Percentiles rank a stretch among this genome's conserved stretches.
Conservation (phyloP, 345 rosid genomes). For the Garcia nutans region DNA sequence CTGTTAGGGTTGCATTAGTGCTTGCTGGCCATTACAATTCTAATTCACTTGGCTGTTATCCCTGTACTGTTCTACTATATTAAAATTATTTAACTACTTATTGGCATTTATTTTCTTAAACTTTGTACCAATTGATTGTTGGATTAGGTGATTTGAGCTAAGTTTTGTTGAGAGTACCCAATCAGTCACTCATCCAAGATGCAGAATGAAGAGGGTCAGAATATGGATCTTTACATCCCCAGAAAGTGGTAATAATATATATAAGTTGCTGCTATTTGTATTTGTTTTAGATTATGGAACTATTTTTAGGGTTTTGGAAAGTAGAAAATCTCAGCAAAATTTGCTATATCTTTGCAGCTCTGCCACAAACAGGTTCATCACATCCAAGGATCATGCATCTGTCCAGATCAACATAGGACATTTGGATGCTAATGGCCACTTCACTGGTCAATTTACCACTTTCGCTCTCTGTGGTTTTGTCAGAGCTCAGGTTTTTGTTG, state of each 20-base stretch:
- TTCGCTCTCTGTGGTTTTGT: constrained; percentile 66
- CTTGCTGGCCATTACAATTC: too few species aligned
- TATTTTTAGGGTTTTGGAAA: neutral
- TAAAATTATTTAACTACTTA: too few species aligned
- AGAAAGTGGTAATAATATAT: constrained; percentile 64
- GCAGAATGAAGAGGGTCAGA: constrained; percentile 94
- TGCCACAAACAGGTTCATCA: constrained; percentile 68
- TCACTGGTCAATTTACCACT: constrained; percentile 48
- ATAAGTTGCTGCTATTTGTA: neutral
- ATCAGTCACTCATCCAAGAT: constrained; percentile 47
- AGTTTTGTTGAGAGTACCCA: neutral
- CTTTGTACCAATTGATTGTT: neutral
- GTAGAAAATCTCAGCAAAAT: neutral
- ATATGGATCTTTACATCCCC: constrained; percentile 88
- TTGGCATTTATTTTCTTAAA: too few species aligned
- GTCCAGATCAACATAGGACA: constrained; percentile 71
- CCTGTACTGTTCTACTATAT: too few species aligned
- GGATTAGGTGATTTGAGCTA: neutral
- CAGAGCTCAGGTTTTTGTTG: constrained; percentile 54
- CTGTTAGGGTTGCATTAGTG: too few species aligned
- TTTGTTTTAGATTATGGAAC: neutral
- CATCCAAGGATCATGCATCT: constrained; percentile 70
- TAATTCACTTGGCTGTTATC: too few species aligned
- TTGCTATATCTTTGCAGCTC: constrained; percentile 42
- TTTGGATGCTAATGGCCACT: constrained; percentile 54